Conservation (phyloP, 2,329 filamentous ascomycete species). For the Pseudogymnoascus sp. region DNA sequence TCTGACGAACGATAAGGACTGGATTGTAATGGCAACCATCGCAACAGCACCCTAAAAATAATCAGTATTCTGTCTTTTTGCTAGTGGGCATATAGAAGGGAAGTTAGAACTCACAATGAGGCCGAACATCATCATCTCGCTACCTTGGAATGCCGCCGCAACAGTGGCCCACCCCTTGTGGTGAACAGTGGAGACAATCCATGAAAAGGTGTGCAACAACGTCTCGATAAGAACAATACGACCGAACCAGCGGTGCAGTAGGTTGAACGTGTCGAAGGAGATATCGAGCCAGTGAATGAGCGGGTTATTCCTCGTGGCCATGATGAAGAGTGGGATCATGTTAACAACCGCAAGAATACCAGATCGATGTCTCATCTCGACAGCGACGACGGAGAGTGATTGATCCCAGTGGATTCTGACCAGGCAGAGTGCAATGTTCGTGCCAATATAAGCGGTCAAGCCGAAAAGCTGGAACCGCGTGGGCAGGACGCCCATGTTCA, state of each 20-base stretch:
- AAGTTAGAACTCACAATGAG: conserved; percentile 50
- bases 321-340: conserved; percentile 69
- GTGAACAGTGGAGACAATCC: conserved; percentile 38
- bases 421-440: conserved; percentile 72
- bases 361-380: conserved; percentile 58
- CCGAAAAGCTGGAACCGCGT: conserved; percentile 70
- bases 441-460: conserved; percentile 58
- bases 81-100: conserved; percentile 12
- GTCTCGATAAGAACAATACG: conserved; percentile 67
- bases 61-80: not conserved
- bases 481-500: conserved; percentile 70
- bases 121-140: conserved; percentile 46
- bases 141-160: conserved; percentile 29
- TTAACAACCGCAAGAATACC: conserved; percentile 67
- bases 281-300: conserved; percentile 65
- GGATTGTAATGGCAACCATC: conserved; percentile 57
- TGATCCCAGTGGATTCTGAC: conserved; percentile 54
- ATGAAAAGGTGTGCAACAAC: conserved; percentile 58
- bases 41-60: conserved; percentile 45
- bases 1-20: conserved; percentile 63
- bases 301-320: conserved; percentile 72
- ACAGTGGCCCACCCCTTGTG: conserved; percentile 44
- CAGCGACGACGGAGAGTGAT: conserved; percentile 37
- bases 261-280: conserved; percentile 76
- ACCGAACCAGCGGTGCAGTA: conserved; percentile 74